Evolutionary conservation across 192 early-diverging fungal species (phyloP), one percentile per base, ranked within the genome.

Genomic region (Coemansia sp.): DNA sequence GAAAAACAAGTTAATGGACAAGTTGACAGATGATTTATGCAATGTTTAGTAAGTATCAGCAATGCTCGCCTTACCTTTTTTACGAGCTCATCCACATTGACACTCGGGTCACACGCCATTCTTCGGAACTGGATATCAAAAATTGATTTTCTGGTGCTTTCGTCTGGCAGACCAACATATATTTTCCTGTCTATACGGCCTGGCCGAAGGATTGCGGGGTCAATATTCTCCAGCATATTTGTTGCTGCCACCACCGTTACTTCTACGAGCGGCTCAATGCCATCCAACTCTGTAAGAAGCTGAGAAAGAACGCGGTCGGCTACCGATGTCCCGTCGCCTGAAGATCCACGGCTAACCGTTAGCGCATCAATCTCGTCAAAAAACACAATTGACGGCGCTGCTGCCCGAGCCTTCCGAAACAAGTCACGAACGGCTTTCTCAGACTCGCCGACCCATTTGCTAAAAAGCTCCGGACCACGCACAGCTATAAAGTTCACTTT

Each of bases 301-400:
- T 99, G 98, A 1, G 96, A 95, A 39, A 99, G 79, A 2, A 99
- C 98, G 7, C 98, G 87, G 67, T 98, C 96, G 7, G 90, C 90
- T 0, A 98, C 96, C 3, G 95, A 97, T 6, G 93, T 84, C 0
- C 89, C 87, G 44, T 88, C 91, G 22, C 72, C 85, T 1, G 79
- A 50, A 10, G 84, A 79, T 40, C 90, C 86, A 48, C 97, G 88
- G 63, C 91, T 90, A 17, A 95, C 93, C 7, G 94, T 93, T 10
- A 98, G 74, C 9, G 98, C 95, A 61, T 99, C 98, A 58, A 99
- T 98, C 83, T 98, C 98, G 77, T 99, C 97, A 84, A 99, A 99
- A 74, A 99, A 99, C 8, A 99, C 87, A 54, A 99, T 98, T 5
- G 94, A 92, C 7, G 98, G 98, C 0, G 93, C 90, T 3, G 96